Percentiles rank a stretch among this genome's conserved stretches.
phyloP scores from a whole-genome alignment of 2,329 filamentous ascomycete species.

The Hypoxylon sp. region DNA sequence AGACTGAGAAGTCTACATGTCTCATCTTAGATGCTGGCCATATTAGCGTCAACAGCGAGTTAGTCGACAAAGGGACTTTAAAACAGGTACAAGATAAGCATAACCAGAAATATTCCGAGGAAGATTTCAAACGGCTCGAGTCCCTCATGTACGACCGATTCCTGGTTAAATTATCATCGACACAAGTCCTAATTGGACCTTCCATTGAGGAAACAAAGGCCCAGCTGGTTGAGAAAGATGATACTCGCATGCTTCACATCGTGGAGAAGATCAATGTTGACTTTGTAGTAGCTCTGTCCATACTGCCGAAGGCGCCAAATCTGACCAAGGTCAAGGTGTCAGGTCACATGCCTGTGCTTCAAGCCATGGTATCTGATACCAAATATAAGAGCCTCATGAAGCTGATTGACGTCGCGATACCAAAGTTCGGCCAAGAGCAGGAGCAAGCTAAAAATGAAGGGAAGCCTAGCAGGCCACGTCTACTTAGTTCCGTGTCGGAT shows the following conservation, averaged over 20 bases:
- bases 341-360: constrained; percentile 90
- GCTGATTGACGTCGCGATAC: constrained; percentile 94
- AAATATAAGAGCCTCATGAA: constrained; percentile 99
- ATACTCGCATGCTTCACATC: constrained; percentile 83
- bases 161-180: constrained; percentile 90
- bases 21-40: constrained; percentile 97
- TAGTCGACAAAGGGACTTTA: constrained; percentile 92
- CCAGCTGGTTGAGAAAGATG: constrained; percentile 79
- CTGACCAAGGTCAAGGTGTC: constrained; percentile 93
- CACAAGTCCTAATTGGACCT: constrained; percentile 94
- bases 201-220: constrained; percentile 91
- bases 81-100: constrained; percentile 93
- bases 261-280: constrained; percentile 98
- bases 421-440: constrained; percentile 75
- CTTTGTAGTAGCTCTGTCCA: constrained; percentile 95
- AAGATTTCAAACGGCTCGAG: constrained; percentile 90
- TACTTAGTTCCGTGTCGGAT: constrained; percentile 63
- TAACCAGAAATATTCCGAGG: constrained; percentile 85
- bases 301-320: constrained; percentile 95
- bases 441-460: constrained; percentile 51
- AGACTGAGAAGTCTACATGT: constrained; percentile 83
- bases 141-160: constrained; percentile 99
- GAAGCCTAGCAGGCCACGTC: constrained; percentile 61
- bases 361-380: constrained; percentile 90
- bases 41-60: constrained; percentile 91